These are phyloP conservation scores for Trifolium dubium DNA, from an alignment of 306 rosid genomes.

Conservation along the genomic window DNA sequence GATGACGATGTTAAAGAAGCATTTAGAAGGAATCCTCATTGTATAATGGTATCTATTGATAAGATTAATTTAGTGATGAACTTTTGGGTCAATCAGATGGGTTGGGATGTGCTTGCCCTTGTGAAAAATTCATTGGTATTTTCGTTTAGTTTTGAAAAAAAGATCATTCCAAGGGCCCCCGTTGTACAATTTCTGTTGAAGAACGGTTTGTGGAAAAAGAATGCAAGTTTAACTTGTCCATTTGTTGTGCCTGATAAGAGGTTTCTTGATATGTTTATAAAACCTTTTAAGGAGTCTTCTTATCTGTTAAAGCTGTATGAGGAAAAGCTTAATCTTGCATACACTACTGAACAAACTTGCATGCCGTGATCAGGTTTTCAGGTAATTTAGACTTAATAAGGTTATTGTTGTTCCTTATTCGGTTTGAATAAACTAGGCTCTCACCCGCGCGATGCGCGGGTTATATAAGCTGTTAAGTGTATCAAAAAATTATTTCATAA, in stretches of 20 bases:
- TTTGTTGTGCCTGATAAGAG: not conserved
- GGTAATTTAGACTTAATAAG: not conserved
- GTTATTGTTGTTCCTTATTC: not conserved
- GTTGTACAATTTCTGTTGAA: slow-evolving; percentile 42
- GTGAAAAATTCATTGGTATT: not conserved
- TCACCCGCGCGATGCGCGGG: no score
- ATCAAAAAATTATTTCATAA: no score
- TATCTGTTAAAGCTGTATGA: slow-evolving; percentile 14
- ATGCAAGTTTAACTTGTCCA: not conserved
- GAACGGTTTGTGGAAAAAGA: slow-evolving; percentile 45
- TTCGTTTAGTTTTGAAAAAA: slow-evolving; percentile 51
- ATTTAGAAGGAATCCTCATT: slow-evolving; percentile 44
- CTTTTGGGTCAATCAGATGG: slow-evolving; percentile 49
- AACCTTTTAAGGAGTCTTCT: not conserved
- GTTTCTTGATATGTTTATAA: not conserved
- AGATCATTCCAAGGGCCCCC: slow-evolving; percentile 52
- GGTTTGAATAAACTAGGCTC: not conserved
- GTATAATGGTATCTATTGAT: slow-evolving; percentile 42
- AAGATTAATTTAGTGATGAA: slow-evolving; percentile 50
- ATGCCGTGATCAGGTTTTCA: not conserved
- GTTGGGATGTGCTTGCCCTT: slow-evolving; percentile 18
- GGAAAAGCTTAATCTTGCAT: not conserved
- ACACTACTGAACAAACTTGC: not conserved
- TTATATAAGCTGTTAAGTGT: no score
- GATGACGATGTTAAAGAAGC: slow-evolving; percentile 40